Evolutionary conservation across 768 basidiomycete genomes (phyloP), one percentile per base, ranked within the genome.

Genomic region (Panellus pusillus): DNA sequence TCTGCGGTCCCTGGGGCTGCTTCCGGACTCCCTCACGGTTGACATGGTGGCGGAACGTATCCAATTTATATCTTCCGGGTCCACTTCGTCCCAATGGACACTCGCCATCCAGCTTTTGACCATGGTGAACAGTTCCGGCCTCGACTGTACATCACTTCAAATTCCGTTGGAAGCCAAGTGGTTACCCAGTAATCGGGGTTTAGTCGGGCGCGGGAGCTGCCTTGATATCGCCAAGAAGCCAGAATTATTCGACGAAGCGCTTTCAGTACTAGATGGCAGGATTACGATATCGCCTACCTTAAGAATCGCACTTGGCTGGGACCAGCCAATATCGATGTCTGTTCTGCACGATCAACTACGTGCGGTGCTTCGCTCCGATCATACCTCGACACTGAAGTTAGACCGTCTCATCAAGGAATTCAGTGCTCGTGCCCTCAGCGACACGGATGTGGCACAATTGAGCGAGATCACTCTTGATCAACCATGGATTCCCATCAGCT

Each of bases 181-280:
- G 76, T 55, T 80, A 6, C 78, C 77, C 0, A 76, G 76, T 2
- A 55, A 48, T 13, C 44, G 54, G 24, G 74, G 74, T 5, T 60
- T 79, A n/a, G 52, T 65, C 12, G 54, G 55, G 4, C 62, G 70
- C 15, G 52, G 44, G 1, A 52, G 64, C 13, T 75, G 75, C 55
- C 63, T 65, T 17, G 70, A 72, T 37, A 62, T 63, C n/a, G 64
- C 44, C 14, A 61, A 57, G 44, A 62, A 54, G 11, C 50, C 35
- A 27, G 50, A 62, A 37, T 66, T 80, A 2, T 79, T 75, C 50
- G 74, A 79, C 49, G 57, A 67, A 31, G 74, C 79, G 3, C 59
- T 79, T 29, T 57, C 67, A 1, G 59, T 70, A 1, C 61, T 78
- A 41, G 67, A 69, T 24, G 31, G 55, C 7, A 19, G 39, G 15